phyloP scores from a whole-genome alignment of 2,329 filamentous ascomycete genomes.

The Pseudogymnoascus sp. region DNA sequence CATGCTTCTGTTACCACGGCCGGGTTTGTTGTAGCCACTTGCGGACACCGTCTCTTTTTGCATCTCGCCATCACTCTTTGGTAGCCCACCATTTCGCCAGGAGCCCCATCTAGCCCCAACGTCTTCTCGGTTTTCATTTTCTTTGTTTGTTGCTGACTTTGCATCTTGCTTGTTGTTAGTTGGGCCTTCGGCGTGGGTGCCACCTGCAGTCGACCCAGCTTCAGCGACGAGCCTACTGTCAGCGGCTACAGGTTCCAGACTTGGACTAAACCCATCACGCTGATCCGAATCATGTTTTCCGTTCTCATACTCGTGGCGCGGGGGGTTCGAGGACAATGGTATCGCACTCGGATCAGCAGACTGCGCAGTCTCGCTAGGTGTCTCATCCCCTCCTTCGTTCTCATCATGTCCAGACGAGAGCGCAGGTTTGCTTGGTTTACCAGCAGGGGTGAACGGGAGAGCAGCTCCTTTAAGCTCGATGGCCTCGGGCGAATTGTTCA shows the following conservation, averaged over 20 bases:
- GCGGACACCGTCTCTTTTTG: constrained; percentile 28
- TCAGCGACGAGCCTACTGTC: not conserved
- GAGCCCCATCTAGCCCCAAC: constrained; percentile 59
- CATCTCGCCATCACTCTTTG: constrained; percentile 19
- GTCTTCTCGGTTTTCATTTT: constrained; percentile 34
- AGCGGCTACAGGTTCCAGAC: not conserved
- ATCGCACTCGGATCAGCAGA: not conserved
- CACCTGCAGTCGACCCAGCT: not conserved
- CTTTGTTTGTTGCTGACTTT: not conserved
- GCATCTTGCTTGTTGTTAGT: constrained; percentile 11
- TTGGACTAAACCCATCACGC: not conserved
- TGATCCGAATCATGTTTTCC: not conserved
- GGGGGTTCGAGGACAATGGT: not conserved
- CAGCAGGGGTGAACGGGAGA: constrained; percentile 25
- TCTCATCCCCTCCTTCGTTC: not conserved
- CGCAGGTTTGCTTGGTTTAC: constrained; percentile 6
- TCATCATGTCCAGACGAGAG: not conserved
- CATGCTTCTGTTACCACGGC: constrained; percentile 63
- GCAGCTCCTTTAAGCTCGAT: constrained; percentile 45
- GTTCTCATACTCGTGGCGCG: not conserved
- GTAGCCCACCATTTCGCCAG: constrained; percentile 51
- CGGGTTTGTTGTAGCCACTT: constrained; percentile 59
- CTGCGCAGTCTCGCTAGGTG: not conserved
- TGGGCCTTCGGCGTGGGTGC: constrained; percentile 5
- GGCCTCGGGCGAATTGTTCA: constrained; percentile 45